Base-by-base conservation (phyloP, 495 filamentous ascomycete species). In the Talaromyces borbonicus region DNA sequence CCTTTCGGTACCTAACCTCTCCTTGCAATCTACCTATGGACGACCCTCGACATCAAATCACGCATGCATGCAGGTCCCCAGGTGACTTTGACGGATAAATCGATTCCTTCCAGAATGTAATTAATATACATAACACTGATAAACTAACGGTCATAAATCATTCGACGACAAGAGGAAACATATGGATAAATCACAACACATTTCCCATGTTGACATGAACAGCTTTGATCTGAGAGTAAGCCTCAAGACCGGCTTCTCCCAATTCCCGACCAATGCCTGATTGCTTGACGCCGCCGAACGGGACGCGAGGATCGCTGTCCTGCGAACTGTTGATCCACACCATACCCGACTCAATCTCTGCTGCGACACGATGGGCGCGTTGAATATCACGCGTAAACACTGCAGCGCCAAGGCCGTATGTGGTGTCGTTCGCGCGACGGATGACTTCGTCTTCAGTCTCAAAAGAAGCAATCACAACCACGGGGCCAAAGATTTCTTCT, bases 221-320 rank as follows among this genome's bases (percentile, higher is more conserved):
- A 22, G 81, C 72, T 72, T 93, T 93, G 42, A 75, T 68, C 53
- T 88, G 81, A 30, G 76, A 79, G 62, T 95, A 95, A n/a, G 78
- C 79, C 35, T 77, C 81, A 48, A 95, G 59, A 1, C 85, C 88
- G 14, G 83, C 85, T 69, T 92, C 86, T 15, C 88, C 88, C 46
- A 92, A 60, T 67, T 93, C 88, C 15, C 89, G 67, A 2, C 90
- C 90, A 62, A 96, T 90, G 19, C 90, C 90, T 54, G 82, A 87
- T 73, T 95, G 86, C 74, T 96, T 96, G 30, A 96, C 85, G 9
- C 90, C 90, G 18, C 90, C 90, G 61, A 95, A 95, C 12, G 86
- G 87, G 15, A 94, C 72, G 11, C 85, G 61, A 30, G 73, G 78
- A 58, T 85, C 78, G n/a, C 73, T 78, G 50, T 86, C 81, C 41